A percentile compares a stretch with the other conserved stretches of the same genome.
These are phyloP conservation scores for Psidium guajava DNA, from an alignment of 345 rosid genomes.

Conservation along the genomic window DNA sequence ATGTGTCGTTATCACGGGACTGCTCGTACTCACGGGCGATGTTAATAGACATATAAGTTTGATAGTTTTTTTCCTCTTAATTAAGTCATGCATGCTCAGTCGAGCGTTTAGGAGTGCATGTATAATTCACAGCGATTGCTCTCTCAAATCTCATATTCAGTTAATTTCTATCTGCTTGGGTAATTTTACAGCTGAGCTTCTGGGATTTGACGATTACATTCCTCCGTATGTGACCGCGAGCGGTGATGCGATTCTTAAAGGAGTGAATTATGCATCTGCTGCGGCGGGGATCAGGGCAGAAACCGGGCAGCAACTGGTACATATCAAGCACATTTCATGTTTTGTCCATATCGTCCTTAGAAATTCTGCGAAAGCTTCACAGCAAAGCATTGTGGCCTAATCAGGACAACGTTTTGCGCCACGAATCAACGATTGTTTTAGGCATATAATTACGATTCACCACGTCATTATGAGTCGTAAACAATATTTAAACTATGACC, in stretches of 20 bases:
- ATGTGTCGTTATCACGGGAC: neutral
- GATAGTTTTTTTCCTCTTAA: neutral
- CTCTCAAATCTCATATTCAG: neutral
- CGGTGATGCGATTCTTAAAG: conserved; percentile 17
- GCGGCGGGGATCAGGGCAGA: conserved; percentile 45
- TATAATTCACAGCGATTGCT: neutral
- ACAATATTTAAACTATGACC: neutral
- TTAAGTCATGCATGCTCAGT: neutral
- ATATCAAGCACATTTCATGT: neutral
- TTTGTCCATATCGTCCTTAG: neutral
- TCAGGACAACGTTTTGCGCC: neutral
- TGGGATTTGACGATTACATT: conserved; percentile 16
- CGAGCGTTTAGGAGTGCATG: neutral
- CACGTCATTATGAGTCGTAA: neutral
- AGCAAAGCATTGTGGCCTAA: neutral
- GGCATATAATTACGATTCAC: neutral
- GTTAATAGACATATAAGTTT: neutral
- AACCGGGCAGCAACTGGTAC: conserved; percentile 19
- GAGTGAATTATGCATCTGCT: conserved; percentile 48
- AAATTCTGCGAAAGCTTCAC: neutral
- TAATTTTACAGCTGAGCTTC: conserved; percentile 6
- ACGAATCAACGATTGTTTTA: neutral
- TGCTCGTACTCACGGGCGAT: neutral
- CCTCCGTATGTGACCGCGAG: conserved; percentile 9
- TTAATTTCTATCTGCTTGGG: neutral